Base-by-base conservation (phyloP, 192 early-diverging fungal genomes). In the Diversispora eburnea region DNA sequence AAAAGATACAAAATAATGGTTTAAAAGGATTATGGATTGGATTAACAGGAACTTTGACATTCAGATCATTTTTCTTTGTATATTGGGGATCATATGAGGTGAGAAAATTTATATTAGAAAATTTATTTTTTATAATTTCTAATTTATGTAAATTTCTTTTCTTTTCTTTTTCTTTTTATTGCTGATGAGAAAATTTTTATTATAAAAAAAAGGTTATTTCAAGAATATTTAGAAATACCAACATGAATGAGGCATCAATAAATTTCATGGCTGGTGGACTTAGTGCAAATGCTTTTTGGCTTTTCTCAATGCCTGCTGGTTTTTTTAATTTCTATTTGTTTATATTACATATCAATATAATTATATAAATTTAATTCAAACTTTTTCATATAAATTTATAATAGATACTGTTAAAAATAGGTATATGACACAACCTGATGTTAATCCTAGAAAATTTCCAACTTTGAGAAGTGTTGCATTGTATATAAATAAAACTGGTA, bases 231-330 rank as follows among this genome's bases (percentile, higher is more conserved):
- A 77, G 79, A 45, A 79, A 83, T 59, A 82, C 73, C 4, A 76
- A 84, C 66, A 76, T 87, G 71, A 79, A 88, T 0, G 88, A 89
- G 70, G 86, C 84, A 61, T 81, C 87, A 1, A 78, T 91, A 61
- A 90, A 87, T 72, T 91, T 91, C 81, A 63, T 91, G 69, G 90
- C 89, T 9, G 92, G 91, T 69, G 96, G 94, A 6, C 74, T 96
- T 69, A 90, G 91, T 43, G 95, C 96, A 51, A 96, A 89, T 68
- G 88, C 88, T 10, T 98, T 96, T 77, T 98, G 96, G 96, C 83
- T 90, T 20, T 83, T 91, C 68, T 84, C 86, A 48, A 94, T 92
- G 61, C 92, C 94, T 0, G 84, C 85, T 39, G 91, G 85, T 86
- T 76, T 54, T 9, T 3, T 42, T 13, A 19, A 9, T 6, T 13